Percentiles rank a stretch among this genome's conserved stretches.
Evolutionary conservation across 768 basidiomycete species (phyloP).

Genomic region (Thelephora ganbajun): DNA sequence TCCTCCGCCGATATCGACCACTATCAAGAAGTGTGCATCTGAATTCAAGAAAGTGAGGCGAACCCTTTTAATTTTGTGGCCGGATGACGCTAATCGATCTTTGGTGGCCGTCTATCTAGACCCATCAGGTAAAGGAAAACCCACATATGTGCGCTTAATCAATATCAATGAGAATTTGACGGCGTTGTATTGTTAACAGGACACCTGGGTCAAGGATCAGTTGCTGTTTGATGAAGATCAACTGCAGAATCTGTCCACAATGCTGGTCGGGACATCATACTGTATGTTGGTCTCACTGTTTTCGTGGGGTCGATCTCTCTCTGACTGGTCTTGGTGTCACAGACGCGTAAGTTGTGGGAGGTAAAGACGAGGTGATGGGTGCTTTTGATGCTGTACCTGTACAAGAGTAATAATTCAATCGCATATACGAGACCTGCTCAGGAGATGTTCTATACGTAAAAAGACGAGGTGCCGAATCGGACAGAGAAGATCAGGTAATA

Average conservation of each 20-base stretch:
- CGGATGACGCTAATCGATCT: conserved; percentile 1
- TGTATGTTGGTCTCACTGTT: conserved; percentile 31
- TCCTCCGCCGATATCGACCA: conserved; percentile 82
- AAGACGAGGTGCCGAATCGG: no score
- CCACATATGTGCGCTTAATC: neutral
- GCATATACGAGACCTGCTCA: no score
- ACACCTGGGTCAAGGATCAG: conserved; percentile 89
- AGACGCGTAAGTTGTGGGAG: no score
- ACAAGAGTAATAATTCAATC: no score
- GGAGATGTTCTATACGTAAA: no score
- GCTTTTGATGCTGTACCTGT: no score
- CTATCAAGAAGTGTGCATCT: conserved; percentile 73
- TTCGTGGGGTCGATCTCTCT: no score
- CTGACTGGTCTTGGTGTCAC: no score
- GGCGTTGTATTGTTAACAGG: conserved; percentile 28
- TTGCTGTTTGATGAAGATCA: conserved; percentile 82
- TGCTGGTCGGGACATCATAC: conserved; percentile 84
- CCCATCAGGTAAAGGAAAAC: conserved; percentile 18
- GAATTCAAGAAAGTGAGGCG: conserved; percentile 70
- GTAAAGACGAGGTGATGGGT: no score
- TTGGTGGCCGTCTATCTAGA: conserved; percentile 10
- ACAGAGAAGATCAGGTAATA: no score
- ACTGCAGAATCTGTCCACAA: conserved; percentile 70
- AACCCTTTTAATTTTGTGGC: neutral
- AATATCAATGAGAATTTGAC: conserved; percentile 3